Base-by-base conservation (phyloP, 139 green algal species). In the Microglena sp. region DNA sequence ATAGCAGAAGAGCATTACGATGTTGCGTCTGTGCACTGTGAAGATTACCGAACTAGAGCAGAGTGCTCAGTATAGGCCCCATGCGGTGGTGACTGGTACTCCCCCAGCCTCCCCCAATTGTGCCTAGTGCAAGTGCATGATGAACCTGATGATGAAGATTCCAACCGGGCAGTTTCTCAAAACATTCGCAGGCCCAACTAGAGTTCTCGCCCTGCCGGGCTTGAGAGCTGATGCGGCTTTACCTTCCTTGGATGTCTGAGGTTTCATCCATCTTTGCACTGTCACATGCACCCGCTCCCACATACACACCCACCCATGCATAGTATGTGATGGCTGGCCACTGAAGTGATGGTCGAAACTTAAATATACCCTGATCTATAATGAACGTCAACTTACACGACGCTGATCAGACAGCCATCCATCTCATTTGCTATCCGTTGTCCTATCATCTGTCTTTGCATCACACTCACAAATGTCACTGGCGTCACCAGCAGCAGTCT, bases 241-340 rank as follows among this genome's bases (percentile, higher is more conserved):
- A 73, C 60, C 81, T 85, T 84, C 81, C 81, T 85, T 87, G 81
- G 77, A 82, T 85, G 76, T 84, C 76, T 84, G 75, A 83, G 61
- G 75, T 66, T 53, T 50, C 11, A 35, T 43, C 7, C 55, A 57
- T 21, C 46, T 57, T 18, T 57, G 46, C 21, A 64, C 56, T 64
- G 29, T 8, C 56, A 64, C 26, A 35, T 35, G 18, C 1, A 54
- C 22, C 2, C 29, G 22, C 60, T 58, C 33, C 34, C 54, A 55
- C 6, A 46, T 53, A 55, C 32, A 44, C 32, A 62, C 35, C 8
- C 63, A 54, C 63, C 44, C 21, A 21, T 32, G 54, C 54, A 61
- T 28, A 26, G n/a, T 31, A 55, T 55, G 45, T n/a, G n/a, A n/a
- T n/a, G n/a, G n/a, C n/a, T n/a, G n/a, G n/a, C 18, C 6, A 18